Evolutionary conservation across 106 monocot genomes (phyloP).

Genomic region (Phalaenopsis equestris): DNA sequence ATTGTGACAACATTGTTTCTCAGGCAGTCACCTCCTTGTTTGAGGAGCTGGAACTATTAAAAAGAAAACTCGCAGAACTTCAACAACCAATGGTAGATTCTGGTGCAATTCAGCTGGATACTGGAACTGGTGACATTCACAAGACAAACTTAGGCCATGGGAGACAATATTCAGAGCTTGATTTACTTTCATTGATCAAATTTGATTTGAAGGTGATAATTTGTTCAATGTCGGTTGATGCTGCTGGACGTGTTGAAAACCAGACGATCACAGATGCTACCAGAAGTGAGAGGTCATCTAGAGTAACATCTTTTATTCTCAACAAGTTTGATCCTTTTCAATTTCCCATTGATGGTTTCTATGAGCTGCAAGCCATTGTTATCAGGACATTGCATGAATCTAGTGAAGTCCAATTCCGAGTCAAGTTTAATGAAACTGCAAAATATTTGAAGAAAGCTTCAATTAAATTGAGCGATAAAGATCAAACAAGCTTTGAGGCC

Average conservation of each 20-base stretch:
- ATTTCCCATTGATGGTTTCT: conserved; percentile 33
- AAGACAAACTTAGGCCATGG: conserved; percentile 6
- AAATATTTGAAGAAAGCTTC: conserved; percentile 11
- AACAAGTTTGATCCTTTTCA: conserved; percentile 61
- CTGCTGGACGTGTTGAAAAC: conserved; percentile 17
- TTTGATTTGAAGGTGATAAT: conserved; percentile 75
- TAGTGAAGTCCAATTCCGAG: conserved; percentile 54
- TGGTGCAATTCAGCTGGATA: conserved; percentile 8
- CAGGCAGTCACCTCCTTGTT: conserved; percentile 47
- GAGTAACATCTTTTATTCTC: conserved; percentile 45
- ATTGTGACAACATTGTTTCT: conserved; percentile 36
- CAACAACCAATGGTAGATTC: conserved; percentile 1
- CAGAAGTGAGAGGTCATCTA: conserved; percentile 25
- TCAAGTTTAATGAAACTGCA: conserved; percentile 12
- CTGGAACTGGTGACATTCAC: background rate
- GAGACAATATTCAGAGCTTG: conserved; percentile 31
- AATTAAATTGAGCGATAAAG: conserved; percentile 5
- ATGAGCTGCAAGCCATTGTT: conserved; percentile 64
- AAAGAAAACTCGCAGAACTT: conserved; percentile 31
- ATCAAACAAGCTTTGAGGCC: conserved; percentile 6
- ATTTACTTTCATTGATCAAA: conserved; percentile 74
- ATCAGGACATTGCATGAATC: conserved; percentile 49
- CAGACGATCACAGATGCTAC: conserved; percentile 6
- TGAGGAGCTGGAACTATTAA: conserved; percentile 67
- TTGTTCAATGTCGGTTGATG: conserved; percentile 28